phyloP scores from a whole-genome alignment of 2,329 filamentous ascomycete species.

The Ampelomyces quisqualis region DNA sequence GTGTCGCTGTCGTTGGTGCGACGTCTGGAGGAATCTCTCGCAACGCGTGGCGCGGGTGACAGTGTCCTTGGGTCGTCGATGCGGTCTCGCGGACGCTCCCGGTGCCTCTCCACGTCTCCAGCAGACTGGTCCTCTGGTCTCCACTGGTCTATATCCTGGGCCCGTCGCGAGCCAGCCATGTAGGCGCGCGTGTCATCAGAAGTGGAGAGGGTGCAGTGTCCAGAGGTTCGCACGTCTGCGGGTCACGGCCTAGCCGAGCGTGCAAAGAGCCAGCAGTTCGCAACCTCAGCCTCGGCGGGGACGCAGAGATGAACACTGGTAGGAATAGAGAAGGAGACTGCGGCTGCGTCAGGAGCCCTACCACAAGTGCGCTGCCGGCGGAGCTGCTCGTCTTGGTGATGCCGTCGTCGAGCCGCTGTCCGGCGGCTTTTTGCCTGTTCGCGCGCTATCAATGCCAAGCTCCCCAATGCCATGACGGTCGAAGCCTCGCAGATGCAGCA shows the following conservation, averaged over 20 bases:
- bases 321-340: constrained; percentile 11
- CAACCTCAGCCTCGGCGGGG: constrained; percentile 17
- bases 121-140: constrained; percentile 44
- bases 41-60: constrained; percentile 41
- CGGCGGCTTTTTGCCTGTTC: constrained; percentile 29
- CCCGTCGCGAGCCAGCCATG: constrained; percentile 47
- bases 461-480: constrained; percentile 27
- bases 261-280: constrained; percentile 23
- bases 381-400: constrained; percentile 28
- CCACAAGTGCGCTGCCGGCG: constrained; percentile 21
- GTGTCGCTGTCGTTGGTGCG: constrained; percentile 31
- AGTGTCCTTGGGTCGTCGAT: constrained; percentile 34
- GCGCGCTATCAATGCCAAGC: constrained; percentile 30
- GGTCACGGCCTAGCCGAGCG: constrained; percentile 42
- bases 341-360: constrained; percentile 13
- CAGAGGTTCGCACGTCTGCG: constrained; percentile 39
- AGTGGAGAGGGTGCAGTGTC: constrained; percentile 38
- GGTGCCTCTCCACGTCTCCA: constrained; percentile 33
- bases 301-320: constrained; percentile 10
- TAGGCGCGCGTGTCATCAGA: constrained; percentile 45
- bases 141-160: constrained; percentile 48
- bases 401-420: constrained; percentile 30
- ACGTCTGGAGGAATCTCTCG: constrained; percentile 37
- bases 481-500: constrained; percentile 3
- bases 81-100: constrained; percentile 30